Conservation (phyloP, 495 filamentous ascomycete genomes). For the Annulohypoxylon maeteangense region DNA sequence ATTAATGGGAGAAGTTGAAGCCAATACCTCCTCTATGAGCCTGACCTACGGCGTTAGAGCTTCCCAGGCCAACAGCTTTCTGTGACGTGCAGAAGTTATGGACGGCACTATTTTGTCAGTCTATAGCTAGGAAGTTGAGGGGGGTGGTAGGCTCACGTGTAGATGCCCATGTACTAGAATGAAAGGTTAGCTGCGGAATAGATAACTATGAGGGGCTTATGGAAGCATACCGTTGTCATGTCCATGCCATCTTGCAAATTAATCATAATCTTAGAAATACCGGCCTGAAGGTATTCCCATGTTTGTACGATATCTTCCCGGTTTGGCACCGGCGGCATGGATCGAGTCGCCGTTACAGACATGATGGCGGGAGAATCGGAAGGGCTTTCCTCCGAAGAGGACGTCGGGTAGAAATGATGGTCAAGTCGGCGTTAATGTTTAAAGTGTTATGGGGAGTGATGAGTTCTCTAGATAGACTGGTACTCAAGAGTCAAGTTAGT, state of each 20-base stretch:
- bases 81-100: constrained; percentile 99
- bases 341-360: constrained; percentile 32
- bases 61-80: constrained; percentile 72
- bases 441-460: not conserved
- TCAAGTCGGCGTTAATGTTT: not conserved
- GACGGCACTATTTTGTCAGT: constrained; percentile 73
- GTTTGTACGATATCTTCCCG: constrained; percentile 87
- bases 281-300: constrained; percentile 88
- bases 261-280: constrained; percentile 91
- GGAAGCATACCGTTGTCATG: constrained; percentile 77
- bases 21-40: constrained; percentile 82
- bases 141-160: constrained; percentile 72
- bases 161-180: constrained; percentile 91
- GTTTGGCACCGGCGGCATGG: constrained; percentile 66
- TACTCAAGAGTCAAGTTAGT: constrained; percentile 18
- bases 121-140: not conserved
- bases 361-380: constrained; percentile 19
- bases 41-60: constrained; percentile 51
- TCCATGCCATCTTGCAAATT: constrained; percentile 92
- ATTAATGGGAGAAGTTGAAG: not conserved
- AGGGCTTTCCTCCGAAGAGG: constrained; percentile 32
- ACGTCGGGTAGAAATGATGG: not conserved
- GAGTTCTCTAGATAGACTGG: constrained; percentile 3
- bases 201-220: not conserved
- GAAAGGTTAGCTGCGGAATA: constrained; percentile 16